Base-by-base conservation (phyloP, 805 yeast genomes). In the Dipodascus geniculatus region DNA sequence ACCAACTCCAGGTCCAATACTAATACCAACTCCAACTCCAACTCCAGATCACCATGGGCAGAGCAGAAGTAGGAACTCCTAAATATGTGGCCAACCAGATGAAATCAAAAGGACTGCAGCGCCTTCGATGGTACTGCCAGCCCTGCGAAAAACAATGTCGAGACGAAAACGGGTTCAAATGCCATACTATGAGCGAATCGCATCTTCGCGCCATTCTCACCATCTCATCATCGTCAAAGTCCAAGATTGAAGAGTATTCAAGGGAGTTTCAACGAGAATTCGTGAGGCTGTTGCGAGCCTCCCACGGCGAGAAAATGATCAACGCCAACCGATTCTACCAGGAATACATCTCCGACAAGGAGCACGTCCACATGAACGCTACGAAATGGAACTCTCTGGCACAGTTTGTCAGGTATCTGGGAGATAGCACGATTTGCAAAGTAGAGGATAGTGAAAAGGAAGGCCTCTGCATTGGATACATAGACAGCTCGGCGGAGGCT, bases 131-230 rank as follows among this genome's bases (percentile, higher is more conserved):
- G 75, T 95, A 89, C 68, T 93, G 99, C 67, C 98, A 73, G 66
- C 76, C 87, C 2, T 93, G 99, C 63, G 80, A 77, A 64, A 88
- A 91, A 63, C 99, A 93, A 69, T 90, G 98, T 66, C 72, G 97
- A 53, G 99, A 95, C 66, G 95, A 86, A 57, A 91, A 93, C 69
- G 99, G 99, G 23, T 93, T 86, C 72, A 84, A 85, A 62, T 85
- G 91, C 62, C 99, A 93, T 66, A 75, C 83, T n/a, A 74, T 76
- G 57, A 82, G 95, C n/a, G 87, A 86, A 48, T 74, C 85, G 1
- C 99, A 93, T 65, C 68, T 77, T 49, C 77, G 79, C 19, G 79
- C 78, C 52, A 77, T 85, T 48, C 67, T 74, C 19, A 71, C 74
- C 3, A 66, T 80, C 3, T 69, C 72, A 3, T 68, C 68, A 14